phyloP scores from a whole-genome alignment of 192 early-diverging fungal genomes.

The Coemansia sp. region DNA sequence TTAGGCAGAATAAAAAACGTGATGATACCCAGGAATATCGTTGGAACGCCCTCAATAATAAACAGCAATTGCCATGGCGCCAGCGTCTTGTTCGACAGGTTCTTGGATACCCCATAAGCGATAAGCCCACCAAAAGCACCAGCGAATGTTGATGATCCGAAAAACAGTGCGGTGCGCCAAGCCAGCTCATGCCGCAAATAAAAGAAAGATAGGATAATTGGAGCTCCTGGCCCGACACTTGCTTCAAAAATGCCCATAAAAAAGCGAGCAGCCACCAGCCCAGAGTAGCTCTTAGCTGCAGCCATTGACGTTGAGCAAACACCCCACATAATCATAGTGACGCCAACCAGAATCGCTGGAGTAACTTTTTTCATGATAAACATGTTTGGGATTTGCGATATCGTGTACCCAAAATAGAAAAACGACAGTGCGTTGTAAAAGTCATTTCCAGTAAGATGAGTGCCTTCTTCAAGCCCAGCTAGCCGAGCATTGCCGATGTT shows the following conservation, averaged over 20 bases:
- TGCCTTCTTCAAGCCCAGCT: constrained; percentile 46
- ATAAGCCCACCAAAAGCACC: constrained; percentile 74
- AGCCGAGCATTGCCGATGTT: constrained; percentile 71
- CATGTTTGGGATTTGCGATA: constrained; percentile 81
- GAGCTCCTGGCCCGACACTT: constrained; percentile 70
- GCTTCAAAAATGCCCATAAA: constrained; percentile 62
- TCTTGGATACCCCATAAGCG: constrained; percentile 62
- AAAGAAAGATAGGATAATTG: constrained; percentile 69
- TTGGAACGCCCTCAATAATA: constrained; percentile 66
- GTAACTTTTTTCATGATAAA: constrained; percentile 63
- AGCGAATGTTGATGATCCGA: constrained; percentile 66
- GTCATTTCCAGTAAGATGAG: constrained; percentile 52
- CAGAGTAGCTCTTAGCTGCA: constrained; percentile 39
- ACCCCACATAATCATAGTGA: constrained; percentile 71
- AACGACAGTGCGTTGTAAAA: constrained; percentile 52
- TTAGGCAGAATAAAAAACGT: constrained; percentile 58
- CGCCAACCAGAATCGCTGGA: constrained; percentile 60
- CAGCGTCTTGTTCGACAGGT: constrained; percentile 54
- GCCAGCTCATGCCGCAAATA: constrained; percentile 68
- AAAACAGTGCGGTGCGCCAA: constrained; percentile 64
- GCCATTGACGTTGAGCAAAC: constrained; percentile 63
- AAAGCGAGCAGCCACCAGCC: constrained; percentile 43
- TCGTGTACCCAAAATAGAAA: constrained; percentile 61
- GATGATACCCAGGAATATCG: constrained; percentile 58
- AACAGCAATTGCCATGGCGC: constrained; percentile 73